phyloP scores from a whole-genome alignment of 2,329 filamentous ascomycete species.

The Fusarium oxysporum region DNA sequence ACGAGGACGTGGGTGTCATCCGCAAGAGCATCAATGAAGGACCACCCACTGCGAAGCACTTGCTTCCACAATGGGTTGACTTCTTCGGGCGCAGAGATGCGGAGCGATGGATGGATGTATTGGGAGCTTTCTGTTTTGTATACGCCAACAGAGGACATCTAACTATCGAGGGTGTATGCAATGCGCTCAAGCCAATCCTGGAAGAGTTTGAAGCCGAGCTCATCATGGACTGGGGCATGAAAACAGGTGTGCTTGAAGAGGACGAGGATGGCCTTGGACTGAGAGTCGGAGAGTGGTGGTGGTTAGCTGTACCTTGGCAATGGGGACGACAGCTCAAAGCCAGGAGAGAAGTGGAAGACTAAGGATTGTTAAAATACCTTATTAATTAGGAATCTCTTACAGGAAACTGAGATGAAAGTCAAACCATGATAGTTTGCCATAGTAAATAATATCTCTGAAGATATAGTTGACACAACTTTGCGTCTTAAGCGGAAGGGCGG shows the following conservation, averaged over 20 bases:
- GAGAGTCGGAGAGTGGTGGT: constrained; percentile 74
- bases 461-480: neutral
- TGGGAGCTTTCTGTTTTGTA: constrained; percentile 71
- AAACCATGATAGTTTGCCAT: neutral
- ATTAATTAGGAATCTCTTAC: neutral
- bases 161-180: constrained; percentile 63
- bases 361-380: neutral
- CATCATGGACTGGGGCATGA: constrained; percentile 68
- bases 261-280: constrained; percentile 56
- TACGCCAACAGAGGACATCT: constrained; percentile 72
- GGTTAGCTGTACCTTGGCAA: constrained; percentile 62
- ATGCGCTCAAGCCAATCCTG: constrained; percentile 67
- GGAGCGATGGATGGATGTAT: constrained; percentile 72
- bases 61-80: constrained; percentile 78
- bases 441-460: neutral
- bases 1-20: constrained; percentile 61
- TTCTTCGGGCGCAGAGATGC: constrained; percentile 70
- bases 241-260: constrained; percentile 62
- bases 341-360: neutral
- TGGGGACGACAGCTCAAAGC: constrained; percentile 19
- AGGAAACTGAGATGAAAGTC: neutral
- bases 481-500: neutral
- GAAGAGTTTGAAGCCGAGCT: constrained; percentile 72
- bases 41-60: constrained; percentile 56
- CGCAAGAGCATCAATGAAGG: constrained; percentile 50